phyloP scores from a whole-genome alignment of 805 yeast genomes.

The Ogataea populi-albae region DNA sequence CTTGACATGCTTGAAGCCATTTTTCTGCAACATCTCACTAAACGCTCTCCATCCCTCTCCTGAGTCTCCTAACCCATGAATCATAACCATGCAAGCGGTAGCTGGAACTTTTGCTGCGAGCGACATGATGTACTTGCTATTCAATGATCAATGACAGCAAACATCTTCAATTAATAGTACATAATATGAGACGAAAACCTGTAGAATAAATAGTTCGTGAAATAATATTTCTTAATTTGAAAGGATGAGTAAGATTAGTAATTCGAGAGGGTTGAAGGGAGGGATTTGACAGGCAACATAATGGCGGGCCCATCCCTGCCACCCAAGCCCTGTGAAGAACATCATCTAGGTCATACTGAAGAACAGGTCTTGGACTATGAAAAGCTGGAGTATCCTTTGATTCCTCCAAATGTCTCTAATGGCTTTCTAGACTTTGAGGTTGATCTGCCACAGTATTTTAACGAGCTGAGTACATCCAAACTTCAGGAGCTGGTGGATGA shows the following conservation, averaged over 20 bases:
- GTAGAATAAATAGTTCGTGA: no score
- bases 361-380: conserved; percentile 16
- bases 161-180: no score
- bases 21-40: conserved; percentile 55
- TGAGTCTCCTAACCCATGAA: conserved; percentile 91
- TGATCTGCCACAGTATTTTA: conserved; percentile 22
- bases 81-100: conserved; percentile 65
- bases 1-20: conserved; percentile 50
- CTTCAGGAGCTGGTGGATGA: conserved; percentile 19
- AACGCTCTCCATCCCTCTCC: conserved; percentile 89
- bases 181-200: no score
- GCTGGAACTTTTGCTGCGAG: conserved; percentile 42
- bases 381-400: conserved; percentile 23
- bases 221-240: no score
- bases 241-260: neutral
- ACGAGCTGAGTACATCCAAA: conserved; percentile 22
- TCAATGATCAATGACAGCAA: no score
- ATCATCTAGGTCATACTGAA: neutral
- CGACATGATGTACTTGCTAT: no score
- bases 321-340: conserved; percentile 4
- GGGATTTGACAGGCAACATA: neutral
- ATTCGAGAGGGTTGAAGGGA: neutral
- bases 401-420: conserved; percentile 17
- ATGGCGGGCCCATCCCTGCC: conserved; percentile 11
- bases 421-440: conserved; percentile 8